Evolutionary conservation across 805 yeast species (phyloP), one percentile per base, ranked within the genome.

Genomic region (Hanseniaspora valbyensis): DNA sequence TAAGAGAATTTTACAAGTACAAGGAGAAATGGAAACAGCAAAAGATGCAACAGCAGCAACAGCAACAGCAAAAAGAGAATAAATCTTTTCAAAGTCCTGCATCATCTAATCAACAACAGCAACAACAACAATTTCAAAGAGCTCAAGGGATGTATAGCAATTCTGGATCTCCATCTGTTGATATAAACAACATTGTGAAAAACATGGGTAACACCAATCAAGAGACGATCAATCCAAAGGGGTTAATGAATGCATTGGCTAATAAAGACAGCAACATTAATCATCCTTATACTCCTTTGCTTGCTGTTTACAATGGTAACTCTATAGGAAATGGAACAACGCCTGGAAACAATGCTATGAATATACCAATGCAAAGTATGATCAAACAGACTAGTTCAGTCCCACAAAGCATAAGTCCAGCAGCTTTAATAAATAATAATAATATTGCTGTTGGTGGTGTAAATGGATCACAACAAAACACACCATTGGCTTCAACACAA

Each of bases 61-160:
- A 61, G 58, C 63, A 63, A 16, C 67, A 65, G 49, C 66, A 63
- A 42, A 59, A 60, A 46, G 67, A 64, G 51, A 30, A 61, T 24
- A 7, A 32, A 13, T 10, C 34, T 9, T 8, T 10, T n/a, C 34
- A 32, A n/a, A 32, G 34, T n/a, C 14, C 34, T 5, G 5, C 6
- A 6, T 32, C 34, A 8, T 32, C 46, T 63, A 36, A 26, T n/a
- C 33, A 25, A 10, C 65, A 62, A 50, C 61, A 58, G 38, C 59
- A 57, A 34, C 59, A 58, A 42, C 59, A 54, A 25, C 43, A 9
- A 4, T 24, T 7, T 14, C 37, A 33, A 33, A n/a, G 18, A 21
- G 16, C 28, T 22, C 7, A 21, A 10, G 19, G 19, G 26, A 38
- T 38, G 8, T 19, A 22, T n/a, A 38, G 9, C n/a, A 24, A 16